Base-by-base conservation (phyloP, 2,329 filamentous ascomycete genomes). In the Sclerotinia glacialis region DNA sequence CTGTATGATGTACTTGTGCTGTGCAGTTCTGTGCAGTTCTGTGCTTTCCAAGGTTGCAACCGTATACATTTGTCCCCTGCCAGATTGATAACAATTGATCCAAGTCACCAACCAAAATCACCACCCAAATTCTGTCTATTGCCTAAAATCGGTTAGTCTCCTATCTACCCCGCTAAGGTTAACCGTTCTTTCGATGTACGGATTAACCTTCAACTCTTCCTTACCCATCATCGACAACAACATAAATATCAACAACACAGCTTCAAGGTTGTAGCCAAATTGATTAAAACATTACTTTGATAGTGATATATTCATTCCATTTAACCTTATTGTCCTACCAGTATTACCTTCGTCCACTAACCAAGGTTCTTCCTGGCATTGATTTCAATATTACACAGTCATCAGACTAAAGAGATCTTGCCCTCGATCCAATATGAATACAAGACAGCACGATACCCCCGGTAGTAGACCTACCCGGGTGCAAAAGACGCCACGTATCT, bases 401-500 rank as follows among this genome's bases (percentile, higher is more conserved):
- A 52, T 31, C 31, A n/a, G 23, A 60, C 50, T 16, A 26, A 37
- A 18, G 23, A 16, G 1, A 34, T 47, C 53, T 28, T 28, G 18
- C 28, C 52, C 52, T 58, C 52, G 62, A 46, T 28, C 42, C 31
- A 65, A 65, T 26, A 65, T 65, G 63, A 58, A 65, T 65, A 52
- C 63, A n/a, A 65, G 63, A 60, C 63, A 60, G 56, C 63, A 49
- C 23, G 46, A 59, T 65, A 50, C 63, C 3, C 40, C 63, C 49
- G 31, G 47, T 14, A 66, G 47, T 55, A 54, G 64, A 26, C 37
- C 64, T 5, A 54, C 49, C 16, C 50, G 58, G 34, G 64, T 66
- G 4, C 64, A 61, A 31, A 66, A 66, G 56, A 34, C 47, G 56
- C 56, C 56, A 37, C 64, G 64, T 53, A 66, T 50, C 37, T 66